Evolutionary conservation across 148 eudicot species (phyloP).

Genomic region (Fallopia convolvulus): DNA sequence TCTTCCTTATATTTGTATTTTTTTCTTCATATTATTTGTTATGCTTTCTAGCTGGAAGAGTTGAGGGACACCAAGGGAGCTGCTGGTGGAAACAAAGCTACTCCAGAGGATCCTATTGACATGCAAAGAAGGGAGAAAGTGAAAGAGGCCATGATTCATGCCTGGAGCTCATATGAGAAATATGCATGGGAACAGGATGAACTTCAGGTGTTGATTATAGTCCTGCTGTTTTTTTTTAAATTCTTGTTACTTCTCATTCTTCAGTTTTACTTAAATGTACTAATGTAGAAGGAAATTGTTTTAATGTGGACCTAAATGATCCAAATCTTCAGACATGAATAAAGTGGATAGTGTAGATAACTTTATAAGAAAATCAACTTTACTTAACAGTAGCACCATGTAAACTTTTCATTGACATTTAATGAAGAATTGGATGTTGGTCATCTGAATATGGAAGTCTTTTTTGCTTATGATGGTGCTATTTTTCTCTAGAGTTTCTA

Average conservation of each 20-base stretch:
- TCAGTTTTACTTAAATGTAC: neutral
- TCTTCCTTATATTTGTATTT: neutral
- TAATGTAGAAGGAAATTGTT: neutral
- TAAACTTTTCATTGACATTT: neutral
- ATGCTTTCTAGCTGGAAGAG: conserved; percentile 53
- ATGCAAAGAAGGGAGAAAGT: conserved; percentile 74
- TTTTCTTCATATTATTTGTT: neutral
- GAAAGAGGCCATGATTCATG: conserved; percentile 97
- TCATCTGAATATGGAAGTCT: neutral
- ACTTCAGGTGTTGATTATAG: conserved; percentile 60
- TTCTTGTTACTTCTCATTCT: neutral
- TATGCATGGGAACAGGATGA: conserved; percentile 99
- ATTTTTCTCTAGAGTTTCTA: neutral
- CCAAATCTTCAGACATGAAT: neutral
- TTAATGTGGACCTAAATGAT: neutral
- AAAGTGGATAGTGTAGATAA: neutral
- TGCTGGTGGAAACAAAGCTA: conserved; percentile 18
- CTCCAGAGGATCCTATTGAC: conserved; percentile 50
- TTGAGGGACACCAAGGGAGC: conserved; percentile 29
- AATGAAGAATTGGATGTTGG: neutral
- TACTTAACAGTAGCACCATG: neutral
- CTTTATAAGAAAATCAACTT: neutral
- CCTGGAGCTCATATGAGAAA: conserved; percentile 97
- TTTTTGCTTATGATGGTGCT: neutral
- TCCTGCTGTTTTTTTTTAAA: neutral